phyloP scores from a whole-genome alignment of 352 stramenopile species.

The Globisporangium camurandrum region DNA sequence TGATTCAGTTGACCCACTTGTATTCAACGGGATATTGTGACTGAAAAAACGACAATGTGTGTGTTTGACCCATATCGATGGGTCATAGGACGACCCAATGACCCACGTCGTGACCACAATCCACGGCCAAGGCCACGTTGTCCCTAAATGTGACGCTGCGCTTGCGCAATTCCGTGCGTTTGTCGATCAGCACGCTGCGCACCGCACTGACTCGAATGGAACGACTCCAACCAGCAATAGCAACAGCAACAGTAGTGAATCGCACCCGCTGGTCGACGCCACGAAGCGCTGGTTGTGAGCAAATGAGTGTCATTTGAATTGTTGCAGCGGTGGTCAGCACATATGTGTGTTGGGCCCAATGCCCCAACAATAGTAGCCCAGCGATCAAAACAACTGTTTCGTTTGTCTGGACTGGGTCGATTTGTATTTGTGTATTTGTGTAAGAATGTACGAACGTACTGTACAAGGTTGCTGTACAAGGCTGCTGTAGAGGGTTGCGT shows the following conservation, averaged over 20 bases:
- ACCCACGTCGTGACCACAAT: constrained; percentile 44
- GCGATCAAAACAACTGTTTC: too few species aligned
- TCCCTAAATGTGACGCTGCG: constrained; percentile 63
- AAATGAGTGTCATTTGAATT: neutral
- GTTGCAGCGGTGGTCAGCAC: neutral
- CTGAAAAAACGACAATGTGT: constrained; percentile 8
- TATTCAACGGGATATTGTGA: too few species aligned
- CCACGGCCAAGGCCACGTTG: constrained; percentile 72
- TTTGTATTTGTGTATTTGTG: too few species aligned
- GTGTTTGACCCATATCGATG: neutral
- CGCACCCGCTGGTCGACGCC: neutral
- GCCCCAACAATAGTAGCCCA: too few species aligned
- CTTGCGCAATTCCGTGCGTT: constrained; percentile 48
- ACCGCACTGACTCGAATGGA: too few species aligned
- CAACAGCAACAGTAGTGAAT: neutral
- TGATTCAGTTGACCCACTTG: too few species aligned
- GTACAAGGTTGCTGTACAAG: too few species aligned
- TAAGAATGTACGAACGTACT: too few species aligned
- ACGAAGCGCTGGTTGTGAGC: neutral
- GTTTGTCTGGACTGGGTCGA: too few species aligned
- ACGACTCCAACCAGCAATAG: constrained; percentile 5
- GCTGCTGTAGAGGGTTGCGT: too few species aligned
- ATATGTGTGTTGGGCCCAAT: too few species aligned
- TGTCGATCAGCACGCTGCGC: constrained; percentile 20
- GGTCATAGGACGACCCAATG: neutral